These are phyloP conservation scores for Kernera saxatilis DNA, from an alignment of 345 rosid genomes.

Conservation along the genomic window DNA sequence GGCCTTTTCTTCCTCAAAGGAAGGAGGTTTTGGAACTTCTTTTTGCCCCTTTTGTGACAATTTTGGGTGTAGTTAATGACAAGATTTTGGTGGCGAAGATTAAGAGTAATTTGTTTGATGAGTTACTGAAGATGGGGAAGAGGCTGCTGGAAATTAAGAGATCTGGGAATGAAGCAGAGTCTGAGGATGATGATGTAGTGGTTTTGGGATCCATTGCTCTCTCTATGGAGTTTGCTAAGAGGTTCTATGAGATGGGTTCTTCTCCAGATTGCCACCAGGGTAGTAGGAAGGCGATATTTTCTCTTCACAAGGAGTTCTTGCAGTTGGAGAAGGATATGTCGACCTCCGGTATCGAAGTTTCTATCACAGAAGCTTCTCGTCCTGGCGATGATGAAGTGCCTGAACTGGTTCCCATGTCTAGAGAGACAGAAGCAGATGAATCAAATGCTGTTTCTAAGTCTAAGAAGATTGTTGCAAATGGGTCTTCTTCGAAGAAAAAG, in stretches of 20 bases:
- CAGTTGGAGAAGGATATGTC: constrained; percentile 68
- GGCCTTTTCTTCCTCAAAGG: constrained; percentile 56
- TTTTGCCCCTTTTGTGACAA: constrained; percentile 40
- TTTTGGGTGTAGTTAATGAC: constrained; percentile 56
- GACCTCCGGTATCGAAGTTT: constrained; percentile 40
- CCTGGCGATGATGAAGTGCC: constrained; percentile 46
- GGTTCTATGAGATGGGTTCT: constrained; percentile 76
- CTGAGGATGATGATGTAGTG: constrained; percentile 41
- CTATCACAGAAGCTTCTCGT: constrained; percentile 33
- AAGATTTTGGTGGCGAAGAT: constrained; percentile 70
- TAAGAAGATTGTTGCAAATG: constrained; percentile 27
- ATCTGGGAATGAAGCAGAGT: constrained; percentile 34
- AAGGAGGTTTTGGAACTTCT: constrained; percentile 45
- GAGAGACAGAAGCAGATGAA: constrained; percentile 25
- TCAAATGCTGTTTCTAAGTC: constrained; percentile 13
- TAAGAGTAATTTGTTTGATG: constrained; percentile 65
- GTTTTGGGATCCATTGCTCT: constrained; percentile 56
- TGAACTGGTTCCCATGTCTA: constrained; percentile 43
- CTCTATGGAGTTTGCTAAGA: constrained; percentile 51
- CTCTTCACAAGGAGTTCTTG: constrained; percentile 58
- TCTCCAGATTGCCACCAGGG: constrained; percentile 68
- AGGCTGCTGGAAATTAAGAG: constrained; percentile 48
- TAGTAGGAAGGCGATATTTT: constrained; percentile 68
- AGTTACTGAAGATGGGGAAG: constrained; percentile 51
- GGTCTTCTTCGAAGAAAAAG: constrained; percentile 27